These are phyloP conservation scores for Cicer bijugum DNA, from an alignment of 306 rosid genomes.

Conservation along the genomic window DNA sequence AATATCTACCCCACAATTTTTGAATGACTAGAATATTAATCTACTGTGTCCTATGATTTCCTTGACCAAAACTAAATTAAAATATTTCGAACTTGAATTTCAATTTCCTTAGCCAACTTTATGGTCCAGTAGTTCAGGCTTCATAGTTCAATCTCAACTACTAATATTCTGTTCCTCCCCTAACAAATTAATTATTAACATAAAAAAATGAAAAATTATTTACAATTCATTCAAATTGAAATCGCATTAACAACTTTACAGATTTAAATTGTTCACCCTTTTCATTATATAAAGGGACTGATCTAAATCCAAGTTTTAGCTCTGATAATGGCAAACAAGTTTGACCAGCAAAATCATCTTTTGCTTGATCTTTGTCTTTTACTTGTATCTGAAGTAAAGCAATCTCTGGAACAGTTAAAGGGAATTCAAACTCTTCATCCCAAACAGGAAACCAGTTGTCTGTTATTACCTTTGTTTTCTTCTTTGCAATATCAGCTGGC, in stretches of 20 bases:
- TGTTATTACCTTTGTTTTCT: constrained; percentile 62
- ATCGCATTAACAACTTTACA: constrained; percentile 66
- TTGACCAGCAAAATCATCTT: constrained; percentile 89
- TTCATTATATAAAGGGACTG: constrained; percentile 67
- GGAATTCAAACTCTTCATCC: constrained; percentile 83
- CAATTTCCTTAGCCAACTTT: too few relatives aligned
- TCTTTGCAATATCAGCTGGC: constrained; percentile 65
- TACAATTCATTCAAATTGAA: constrained; percentile 52
- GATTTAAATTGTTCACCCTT: constrained; percentile 68
- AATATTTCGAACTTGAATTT: constrained; percentile 41
- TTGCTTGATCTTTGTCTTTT: constrained; percentile 72
- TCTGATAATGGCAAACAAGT: constrained; percentile 87
- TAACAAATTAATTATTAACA: too few relatives aligned
- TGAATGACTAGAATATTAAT: too few relatives aligned
- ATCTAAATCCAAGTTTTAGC: constrained; percentile 68
- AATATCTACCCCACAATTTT: constrained; percentile 51
- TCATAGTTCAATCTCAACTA: too few relatives aligned
- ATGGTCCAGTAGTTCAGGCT: too few relatives aligned
- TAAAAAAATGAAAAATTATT: neutral
- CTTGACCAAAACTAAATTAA: constrained; percentile 53
- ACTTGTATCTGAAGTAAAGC: constrained; percentile 83
- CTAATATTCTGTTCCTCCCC: too few relatives aligned
- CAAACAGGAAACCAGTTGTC: constrained; percentile 88
- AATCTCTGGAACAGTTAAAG: constrained; percentile 77
- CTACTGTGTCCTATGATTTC: constrained; percentile 56